These are phyloP conservation scores for Colletotrichum tamarilloi DNA, from an alignment of 2,329 filamentous ascomycete genomes.

Conservation along the genomic window DNA sequence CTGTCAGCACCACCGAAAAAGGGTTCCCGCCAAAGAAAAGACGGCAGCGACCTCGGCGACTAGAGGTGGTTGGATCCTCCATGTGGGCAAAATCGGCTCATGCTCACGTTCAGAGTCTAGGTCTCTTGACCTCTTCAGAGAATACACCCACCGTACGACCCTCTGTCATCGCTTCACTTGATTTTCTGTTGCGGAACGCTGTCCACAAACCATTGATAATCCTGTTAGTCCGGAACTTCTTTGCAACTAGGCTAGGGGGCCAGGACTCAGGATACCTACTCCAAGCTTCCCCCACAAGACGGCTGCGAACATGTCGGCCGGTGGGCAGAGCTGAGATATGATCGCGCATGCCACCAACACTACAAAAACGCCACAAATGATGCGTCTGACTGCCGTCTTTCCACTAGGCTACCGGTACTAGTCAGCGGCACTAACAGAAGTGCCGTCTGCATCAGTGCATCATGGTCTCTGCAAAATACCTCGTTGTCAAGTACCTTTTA, in stretches of 20 bases:
- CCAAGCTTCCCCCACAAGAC: background rate
- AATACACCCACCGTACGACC: background rate
- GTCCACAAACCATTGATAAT: background rate
- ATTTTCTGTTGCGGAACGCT: background rate
- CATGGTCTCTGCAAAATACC: background rate
- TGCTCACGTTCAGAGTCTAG: background rate
- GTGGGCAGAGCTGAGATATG: background rate
- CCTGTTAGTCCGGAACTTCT: background rate
- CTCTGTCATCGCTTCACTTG: background rate
- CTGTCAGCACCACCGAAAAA: background rate
- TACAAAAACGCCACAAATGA: background rate
- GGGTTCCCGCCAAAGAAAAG: background rate
- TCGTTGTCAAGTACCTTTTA: background rate
- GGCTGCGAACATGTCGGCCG: background rate
- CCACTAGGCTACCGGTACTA: background rate
- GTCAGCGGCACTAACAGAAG: background rate
- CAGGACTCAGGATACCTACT: background rate
- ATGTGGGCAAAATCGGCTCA: background rate
- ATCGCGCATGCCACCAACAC: background rate
- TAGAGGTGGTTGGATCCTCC: background rate
- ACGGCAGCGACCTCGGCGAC: background rate
- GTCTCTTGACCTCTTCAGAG: background rate
- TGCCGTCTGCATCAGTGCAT: background rate
- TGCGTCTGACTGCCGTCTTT: conserved; percentile 1
- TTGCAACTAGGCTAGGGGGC: background rate